Evolutionary conservation across 208 protist genomes (phyloP).

Genomic region (Acanthamoeba royreba): DNA sequence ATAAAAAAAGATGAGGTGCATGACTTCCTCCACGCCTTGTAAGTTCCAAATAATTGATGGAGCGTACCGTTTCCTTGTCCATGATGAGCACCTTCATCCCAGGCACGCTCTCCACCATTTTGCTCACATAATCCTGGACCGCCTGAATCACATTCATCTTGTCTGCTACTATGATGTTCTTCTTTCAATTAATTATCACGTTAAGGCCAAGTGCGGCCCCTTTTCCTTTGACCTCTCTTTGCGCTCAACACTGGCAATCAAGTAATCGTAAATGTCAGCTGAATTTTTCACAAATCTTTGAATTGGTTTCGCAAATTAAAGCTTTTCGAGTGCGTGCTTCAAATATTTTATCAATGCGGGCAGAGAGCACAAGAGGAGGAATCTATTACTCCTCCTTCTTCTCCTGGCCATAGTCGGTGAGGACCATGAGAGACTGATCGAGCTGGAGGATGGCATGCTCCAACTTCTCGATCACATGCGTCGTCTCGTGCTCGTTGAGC

Average conservation of each 20-base stretch:
- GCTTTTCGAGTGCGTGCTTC: too few species aligned
- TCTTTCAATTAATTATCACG: not conserved
- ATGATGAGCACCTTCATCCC: slow-evolving; percentile 95
- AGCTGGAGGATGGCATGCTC: slow-evolving; percentile 7
- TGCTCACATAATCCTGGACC: slow-evolving; percentile 75
- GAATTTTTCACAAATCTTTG: too few species aligned
- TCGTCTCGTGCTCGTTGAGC: not conserved
- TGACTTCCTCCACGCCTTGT: too few species aligned
- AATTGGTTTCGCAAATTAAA: too few species aligned
- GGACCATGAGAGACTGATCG: slow-evolving; percentile 30
- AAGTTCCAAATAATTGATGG: too few species aligned
- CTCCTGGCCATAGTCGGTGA: slow-evolving; percentile 27
- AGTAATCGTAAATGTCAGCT: too few species aligned
- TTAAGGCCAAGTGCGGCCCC: too few species aligned
- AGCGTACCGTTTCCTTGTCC: slow-evolving; percentile 86
- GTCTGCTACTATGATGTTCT: not conserved
- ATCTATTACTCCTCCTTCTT: not conserved
- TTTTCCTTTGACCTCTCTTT: too few species aligned
- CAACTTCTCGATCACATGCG: not conserved
- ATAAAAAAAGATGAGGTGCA: not conserved
- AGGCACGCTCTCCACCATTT: slow-evolving; percentile 68
- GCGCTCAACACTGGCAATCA: too few species aligned
- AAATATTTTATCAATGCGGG: too few species aligned
- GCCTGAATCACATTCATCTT: slow-evolving; percentile 67
- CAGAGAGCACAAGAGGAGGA: too few species aligned